Conservation (phyloP, 148 eudicot genomes). For the Heliamphora exappendiculata region DNA sequence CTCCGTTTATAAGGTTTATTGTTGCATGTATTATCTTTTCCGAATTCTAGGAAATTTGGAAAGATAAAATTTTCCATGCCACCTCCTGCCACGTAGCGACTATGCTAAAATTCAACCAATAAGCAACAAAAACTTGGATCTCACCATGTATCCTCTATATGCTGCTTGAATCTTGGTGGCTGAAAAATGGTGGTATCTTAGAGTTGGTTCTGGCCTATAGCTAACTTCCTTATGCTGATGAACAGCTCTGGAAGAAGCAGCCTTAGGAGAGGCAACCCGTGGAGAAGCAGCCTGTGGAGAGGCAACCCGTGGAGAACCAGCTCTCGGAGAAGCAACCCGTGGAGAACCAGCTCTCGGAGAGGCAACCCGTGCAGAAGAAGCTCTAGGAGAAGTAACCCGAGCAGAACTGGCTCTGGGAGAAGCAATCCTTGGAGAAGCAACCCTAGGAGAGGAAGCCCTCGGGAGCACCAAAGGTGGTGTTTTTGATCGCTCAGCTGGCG, state of each 20-base stretch:
- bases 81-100: background rate
- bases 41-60: background rate
- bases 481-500: conserved; percentile 44
- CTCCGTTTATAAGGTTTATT: background rate
- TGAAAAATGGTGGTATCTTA: conserved; percentile 46
- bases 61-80: background rate
- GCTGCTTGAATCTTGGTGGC: conserved; percentile 86
- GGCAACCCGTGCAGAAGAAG: background rate
- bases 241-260: conserved; percentile 21
- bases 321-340: conserved; percentile 23
- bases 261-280: conserved; percentile 26
- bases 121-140: conserved; percentile 9
- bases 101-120: background rate
- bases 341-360: conserved; percentile 29
- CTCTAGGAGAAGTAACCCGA: background rate
- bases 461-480: conserved; percentile 32
- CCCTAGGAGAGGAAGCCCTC: conserved; percentile 28
- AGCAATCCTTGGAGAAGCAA: background rate
- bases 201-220: conserved; percentile 57
- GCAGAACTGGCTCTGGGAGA: conserved; percentile 13
- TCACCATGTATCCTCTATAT: conserved; percentile 75
- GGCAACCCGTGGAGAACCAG: conserved; percentile 21
- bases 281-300: conserved; percentile 28
- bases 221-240: conserved; percentile 18
- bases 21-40: background rate